Conservation (phyloP, 139 green algal genomes). For the Closterium sp. region DNA sequence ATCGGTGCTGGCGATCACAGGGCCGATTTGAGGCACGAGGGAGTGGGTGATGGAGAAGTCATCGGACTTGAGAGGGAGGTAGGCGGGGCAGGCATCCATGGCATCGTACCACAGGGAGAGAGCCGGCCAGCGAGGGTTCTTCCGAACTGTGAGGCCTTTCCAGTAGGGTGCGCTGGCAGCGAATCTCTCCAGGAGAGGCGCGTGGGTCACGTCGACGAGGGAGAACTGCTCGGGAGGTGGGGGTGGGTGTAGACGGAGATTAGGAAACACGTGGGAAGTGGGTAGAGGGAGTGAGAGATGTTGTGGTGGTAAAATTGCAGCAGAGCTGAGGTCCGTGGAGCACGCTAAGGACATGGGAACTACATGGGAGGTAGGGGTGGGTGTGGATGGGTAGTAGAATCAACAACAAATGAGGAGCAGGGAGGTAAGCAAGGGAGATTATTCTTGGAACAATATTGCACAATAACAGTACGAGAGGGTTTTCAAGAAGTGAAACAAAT, state of each 20-base stretch:
- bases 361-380: neutral
- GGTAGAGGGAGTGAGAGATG: too few relatives aligned
- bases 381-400: neutral
- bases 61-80: conserved; percentile 79
- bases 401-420: neutral
- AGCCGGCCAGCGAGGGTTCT: conserved; percentile 49
- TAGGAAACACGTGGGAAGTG: too few relatives aligned
- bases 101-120: conserved; percentile 59
- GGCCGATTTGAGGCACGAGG: conserved; percentile 89
- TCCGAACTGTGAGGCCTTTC: conserved; percentile 80
- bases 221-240: conserved; percentile 28
- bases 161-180: conserved; percentile 82
- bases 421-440: neutral
- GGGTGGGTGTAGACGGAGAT: neutral
- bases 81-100: conserved; percentile 84
- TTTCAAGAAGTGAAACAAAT: too few relatives aligned
- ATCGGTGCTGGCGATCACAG: neutral
- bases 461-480: too few relatives aligned
- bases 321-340: conserved; percentile 80
- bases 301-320: too few relatives aligned
- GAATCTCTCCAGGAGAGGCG: conserved; percentile 90
- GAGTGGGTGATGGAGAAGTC: conserved; percentile 90
- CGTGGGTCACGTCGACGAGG: conserved; percentile 62
- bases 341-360: conserved; percentile 15
- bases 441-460: neutral